These are phyloP conservation scores for Gaeumannomyces tritici DNA, from an alignment of 2,329 filamentous ascomycete species.

Conservation along the genomic window DNA sequence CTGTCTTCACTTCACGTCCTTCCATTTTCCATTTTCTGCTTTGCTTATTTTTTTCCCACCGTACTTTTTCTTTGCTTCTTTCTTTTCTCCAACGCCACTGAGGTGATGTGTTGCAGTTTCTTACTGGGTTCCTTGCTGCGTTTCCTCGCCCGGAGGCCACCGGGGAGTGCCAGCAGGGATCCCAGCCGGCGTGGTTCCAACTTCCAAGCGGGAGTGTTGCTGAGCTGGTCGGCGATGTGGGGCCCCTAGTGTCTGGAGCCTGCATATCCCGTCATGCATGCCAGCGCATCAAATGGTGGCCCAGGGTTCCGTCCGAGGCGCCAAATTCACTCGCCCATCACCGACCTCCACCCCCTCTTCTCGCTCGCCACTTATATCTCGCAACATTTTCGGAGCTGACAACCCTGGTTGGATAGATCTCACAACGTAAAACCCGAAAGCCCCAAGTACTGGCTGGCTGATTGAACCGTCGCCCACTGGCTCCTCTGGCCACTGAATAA, in stretches of 20 bases:
- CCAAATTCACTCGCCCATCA: constrained; percentile 15
- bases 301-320: constrained; percentile 27
- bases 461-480: neutral
- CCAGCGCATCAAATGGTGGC: constrained; percentile 38
- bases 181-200: neutral
- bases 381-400: constrained; percentile 16
- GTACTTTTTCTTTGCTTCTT: neutral
- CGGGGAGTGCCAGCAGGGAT: neutral
- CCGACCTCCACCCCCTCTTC: constrained; percentile 19
- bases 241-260: constrained; percentile 25
- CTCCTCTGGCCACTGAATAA: constrained; percentile 1
- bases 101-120: neutral
- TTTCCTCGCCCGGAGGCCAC: neutral
- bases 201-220: constrained; percentile 12
- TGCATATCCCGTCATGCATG: constrained; percentile 54
- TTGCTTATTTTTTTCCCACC: constrained; percentile 1
- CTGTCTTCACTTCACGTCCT: neutral
- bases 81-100: neutral
- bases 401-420: constrained; percentile 31
- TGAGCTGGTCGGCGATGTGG: constrained; percentile 29
- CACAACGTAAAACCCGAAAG: constrained; percentile 3
- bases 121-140: neutral
- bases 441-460: neutral
- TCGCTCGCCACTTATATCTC: constrained; percentile 29
- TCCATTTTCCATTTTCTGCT: neutral